Base-by-base conservation (phyloP, 345 rosid species). In the Punica granatum region DNA sequence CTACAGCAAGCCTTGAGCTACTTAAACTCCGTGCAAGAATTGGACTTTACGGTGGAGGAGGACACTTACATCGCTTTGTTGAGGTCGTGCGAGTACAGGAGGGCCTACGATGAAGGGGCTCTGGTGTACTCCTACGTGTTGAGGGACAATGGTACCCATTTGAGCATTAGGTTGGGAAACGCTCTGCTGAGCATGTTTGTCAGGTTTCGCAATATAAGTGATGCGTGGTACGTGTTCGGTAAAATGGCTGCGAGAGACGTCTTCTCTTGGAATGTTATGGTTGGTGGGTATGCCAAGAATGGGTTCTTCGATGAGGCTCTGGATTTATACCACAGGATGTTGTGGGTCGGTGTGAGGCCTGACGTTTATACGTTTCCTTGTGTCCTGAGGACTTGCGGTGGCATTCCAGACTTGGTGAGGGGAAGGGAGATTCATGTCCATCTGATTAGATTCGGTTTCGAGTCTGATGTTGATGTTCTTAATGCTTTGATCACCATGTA, bases 291-390 rank as follows among this genome's bases (percentile, higher is more conserved):
- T 32, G 96, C 96, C 0, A 93, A 89, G 77, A 80, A 76, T 12
- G 97, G 98, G 19, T 86, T 79, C 79, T 82, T 90, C 37, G 94
- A 93, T 1, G 96, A 90, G 77, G 98, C 94, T 2, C 72, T 93
- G 82, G 76, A 81, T 77, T 85, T 93, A 87, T 93, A 90, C 78
- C 88, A 89, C 42, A 85, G 92, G 70, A 89, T 93, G 94, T 72
- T 89, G 85, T 86, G 96, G 97, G 86, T 75, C 67, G 91, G 89
- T 49, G 73, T 82, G 69, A 79, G 76, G 73, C 98, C 96, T 73
- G 98, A 90, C 72, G 82, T 93, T 11, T 90, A 90, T 76, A 93
- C 97, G 7, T 89, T 90, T 69, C 98, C 97, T 48, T 88, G 94
- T 70, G 87, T 90, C 65, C 81, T 93, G 85, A 89, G 97, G 74